phyloP scores from a whole-genome alignment of 2,329 filamentous ascomycete species.

The Paecilomyces dactylethromorphus region DNA sequence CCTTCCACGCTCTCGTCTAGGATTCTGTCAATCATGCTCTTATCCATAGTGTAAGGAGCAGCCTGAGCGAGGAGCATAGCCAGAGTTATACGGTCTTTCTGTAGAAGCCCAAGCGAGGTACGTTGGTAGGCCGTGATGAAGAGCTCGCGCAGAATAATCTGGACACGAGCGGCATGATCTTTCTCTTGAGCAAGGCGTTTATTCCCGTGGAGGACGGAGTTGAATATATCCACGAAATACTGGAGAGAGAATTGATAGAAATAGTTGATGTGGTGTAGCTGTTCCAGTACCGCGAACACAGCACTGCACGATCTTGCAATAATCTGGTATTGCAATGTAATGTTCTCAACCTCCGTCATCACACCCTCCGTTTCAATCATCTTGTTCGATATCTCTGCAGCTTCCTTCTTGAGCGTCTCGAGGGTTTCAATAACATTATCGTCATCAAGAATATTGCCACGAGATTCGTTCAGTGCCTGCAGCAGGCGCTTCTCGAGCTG shows the following conservation, averaged over 20 bases:
- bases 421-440: constrained; percentile 97
- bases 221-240: constrained; percentile 97
- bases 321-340: constrained; percentile 88
- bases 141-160: constrained; percentile 84
- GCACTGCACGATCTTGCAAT: constrained; percentile 94
- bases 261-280: constrained; percentile 96
- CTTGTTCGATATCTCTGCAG: constrained; percentile 91
- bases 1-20: constrained; percentile 72
- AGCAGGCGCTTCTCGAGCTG: constrained; percentile 90
- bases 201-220: constrained; percentile 78
- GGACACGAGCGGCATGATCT: constrained; percentile 71
- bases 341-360: constrained; percentile 95
- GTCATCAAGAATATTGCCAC: constrained; percentile 95
- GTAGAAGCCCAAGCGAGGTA: constrained; percentile 85
- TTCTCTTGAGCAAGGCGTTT: constrained; percentile 63
- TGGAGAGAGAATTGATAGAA: constrained; percentile 99
- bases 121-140: constrained; percentile 89
- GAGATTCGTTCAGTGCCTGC: constrained; percentile 93
- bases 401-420: constrained; percentile 96
- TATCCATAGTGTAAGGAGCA: constrained; percentile 94
- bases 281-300: constrained; percentile 93
- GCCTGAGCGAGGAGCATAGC: constrained; percentile 94
- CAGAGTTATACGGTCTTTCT: constrained; percentile 89
- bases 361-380: constrained; percentile 95
- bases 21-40: constrained; percentile 76